A percentile compares a stretch with the other conserved stretches of the same genome.
Conservation (phyloP, 768 basidiomycete species). For the Pilatotrama ljubarskyi region DNA sequence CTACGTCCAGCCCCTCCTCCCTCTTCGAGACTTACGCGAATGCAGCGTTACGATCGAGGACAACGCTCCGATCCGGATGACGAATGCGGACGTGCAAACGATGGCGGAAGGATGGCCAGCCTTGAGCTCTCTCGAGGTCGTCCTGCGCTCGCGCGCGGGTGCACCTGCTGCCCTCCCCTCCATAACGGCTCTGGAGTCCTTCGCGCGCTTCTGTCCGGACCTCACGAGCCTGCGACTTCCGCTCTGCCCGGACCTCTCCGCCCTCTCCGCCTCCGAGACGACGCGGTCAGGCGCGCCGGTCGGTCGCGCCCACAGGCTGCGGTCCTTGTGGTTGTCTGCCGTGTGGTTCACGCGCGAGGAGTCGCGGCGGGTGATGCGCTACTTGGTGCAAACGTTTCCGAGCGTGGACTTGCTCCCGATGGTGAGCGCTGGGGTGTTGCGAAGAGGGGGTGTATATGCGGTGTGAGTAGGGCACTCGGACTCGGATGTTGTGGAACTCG, state of each 20-base stretch:
- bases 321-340: slow-evolving; percentile 6
- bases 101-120: slow-evolving; percentile 16
- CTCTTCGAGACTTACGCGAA: not conserved
- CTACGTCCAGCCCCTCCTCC: slow-evolving; percentile 6
- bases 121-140: not conserved
- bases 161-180: not conserved
- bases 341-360: slow-evolving; percentile 2
- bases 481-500: no score
- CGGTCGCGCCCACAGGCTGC: not conserved
- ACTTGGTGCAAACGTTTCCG: not conserved
- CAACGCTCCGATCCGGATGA: not conserved
- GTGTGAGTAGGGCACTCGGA: not conserved
- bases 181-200: not conserved
- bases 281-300: not conserved
- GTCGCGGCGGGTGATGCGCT: not conserved
- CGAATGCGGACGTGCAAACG: slow-evolving; percentile 6
- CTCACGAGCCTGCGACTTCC: slow-evolving; percentile 2
- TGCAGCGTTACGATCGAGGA: slow-evolving; percentile 1
- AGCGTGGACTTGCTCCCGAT: slow-evolving; percentile 1
- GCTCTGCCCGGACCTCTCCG: not conserved
- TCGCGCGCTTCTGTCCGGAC: slow-evolving; percentile 1
- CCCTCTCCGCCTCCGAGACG: not conserved
- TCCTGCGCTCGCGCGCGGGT: not conserved
- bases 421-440: slow-evolving; percentile 7
- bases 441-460: not conserved